Base-by-base conservation (phyloP, 345 rosid species). In the Salix suchowensis region DNA sequence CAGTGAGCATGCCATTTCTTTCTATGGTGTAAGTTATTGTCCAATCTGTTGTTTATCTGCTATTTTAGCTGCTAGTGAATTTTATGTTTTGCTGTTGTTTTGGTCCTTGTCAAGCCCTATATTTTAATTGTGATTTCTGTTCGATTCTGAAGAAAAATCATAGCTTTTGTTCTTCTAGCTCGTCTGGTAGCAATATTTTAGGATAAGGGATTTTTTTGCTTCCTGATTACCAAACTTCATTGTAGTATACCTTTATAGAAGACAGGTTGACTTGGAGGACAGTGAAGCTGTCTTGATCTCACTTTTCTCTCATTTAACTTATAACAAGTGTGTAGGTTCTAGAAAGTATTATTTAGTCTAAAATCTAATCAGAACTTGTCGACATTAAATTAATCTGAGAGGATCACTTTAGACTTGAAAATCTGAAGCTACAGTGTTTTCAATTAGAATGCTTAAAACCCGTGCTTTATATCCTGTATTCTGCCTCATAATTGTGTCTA, bases 21-120 rank as follows among this genome's bases (percentile, higher is more conserved):
- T 94, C 77, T 92, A 88, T 74, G 97, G 97, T 18, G 97, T 91
- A 83, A 82, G 88, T 81, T 82, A 64, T 50, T 42, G n/a, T 54
- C 55, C 28, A 67, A 30, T 37, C 8, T 37, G 70, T 48, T 46
- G 60, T n/a, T 70, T 42, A 30, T 16, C n/a, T 26, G 18, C 24
- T 65, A 30, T 54, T 54, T 39, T 8, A 18, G n/a, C 65, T 50
- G 42, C 55, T 24, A 30, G 12, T 23, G 18, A 46, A 52, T 19
- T 30, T 6, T 24, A 50, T 32, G 16, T 34, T 67, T 28, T n/a
- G 4, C 60, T 46, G 26, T 34, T 32, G 54, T 68, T 48, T 24
- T 30, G 2, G 21, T 15, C 24, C 6, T 58, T n/a, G 24, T 65
- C 54, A 4, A 15, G 16, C 23, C 30, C 28, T 68, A 50, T 39